Conservation (phyloP, 2,329 filamentous ascomycete genomes). For the Phoma sp. region DNA sequence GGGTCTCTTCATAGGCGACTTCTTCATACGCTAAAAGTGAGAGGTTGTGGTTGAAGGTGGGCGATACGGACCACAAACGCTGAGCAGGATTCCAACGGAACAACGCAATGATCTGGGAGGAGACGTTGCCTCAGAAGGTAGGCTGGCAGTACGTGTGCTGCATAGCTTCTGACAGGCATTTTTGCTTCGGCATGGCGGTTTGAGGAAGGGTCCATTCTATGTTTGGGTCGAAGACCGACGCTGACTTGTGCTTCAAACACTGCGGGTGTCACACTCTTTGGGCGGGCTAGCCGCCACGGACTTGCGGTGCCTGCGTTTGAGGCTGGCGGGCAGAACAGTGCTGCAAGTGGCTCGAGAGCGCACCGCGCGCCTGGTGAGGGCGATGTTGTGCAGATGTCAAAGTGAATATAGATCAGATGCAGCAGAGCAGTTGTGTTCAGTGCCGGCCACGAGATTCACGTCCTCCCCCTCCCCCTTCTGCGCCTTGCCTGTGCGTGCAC, state of each 20-base stretch:
- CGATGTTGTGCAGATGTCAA: constrained; percentile 35
- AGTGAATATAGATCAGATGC: constrained; percentile 43
- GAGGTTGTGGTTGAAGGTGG: constrained; percentile 22
- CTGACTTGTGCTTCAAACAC: constrained; percentile 42
- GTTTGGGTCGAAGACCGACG: constrained; percentile 34
- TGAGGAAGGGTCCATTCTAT: constrained; percentile 33
- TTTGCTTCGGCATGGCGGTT: constrained; percentile 26
- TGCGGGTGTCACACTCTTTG: constrained; percentile 36
- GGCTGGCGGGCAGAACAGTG: constrained; percentile 42
- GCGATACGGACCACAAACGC: constrained; percentile 4
- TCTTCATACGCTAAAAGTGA: constrained; percentile 22
- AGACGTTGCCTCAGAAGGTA: constrained; percentile 30
- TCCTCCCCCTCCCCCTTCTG: constrained; percentile 24
- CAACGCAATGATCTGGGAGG: constrained; percentile 19
- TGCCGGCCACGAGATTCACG: constrained; percentile 30
- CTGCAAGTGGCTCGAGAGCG: constrained; percentile 36
- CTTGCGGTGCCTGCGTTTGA: constrained; percentile 42
- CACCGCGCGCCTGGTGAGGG: constrained; percentile 25
- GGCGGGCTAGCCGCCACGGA: constrained; percentile 42
- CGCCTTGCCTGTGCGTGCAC: constrained; percentile 13
- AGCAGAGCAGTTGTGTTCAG: constrained; percentile 33
- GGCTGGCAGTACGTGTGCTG: constrained; percentile 18
- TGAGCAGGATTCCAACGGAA: constrained; percentile 19
- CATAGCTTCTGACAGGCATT: constrained; percentile 4
- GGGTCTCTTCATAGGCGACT: constrained; percentile 15